Evolutionary conservation across 176 grass and related monocot genomes (phyloP).

Genomic region (Phyllostachys edulis): DNA sequence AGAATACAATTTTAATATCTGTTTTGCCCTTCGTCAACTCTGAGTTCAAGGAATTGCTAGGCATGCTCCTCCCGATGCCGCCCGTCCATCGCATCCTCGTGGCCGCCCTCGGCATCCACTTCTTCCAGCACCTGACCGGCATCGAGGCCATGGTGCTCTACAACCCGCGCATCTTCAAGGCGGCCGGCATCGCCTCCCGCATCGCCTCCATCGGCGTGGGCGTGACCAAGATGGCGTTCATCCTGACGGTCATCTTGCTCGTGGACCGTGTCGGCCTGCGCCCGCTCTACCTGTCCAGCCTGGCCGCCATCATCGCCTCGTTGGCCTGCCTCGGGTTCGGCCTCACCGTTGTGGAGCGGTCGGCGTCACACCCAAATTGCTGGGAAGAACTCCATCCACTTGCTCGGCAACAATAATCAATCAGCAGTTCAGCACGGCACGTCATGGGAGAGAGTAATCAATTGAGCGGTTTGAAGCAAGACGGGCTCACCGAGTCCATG

Average conservation of each 20-base stretch:
- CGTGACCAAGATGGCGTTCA: constrained; percentile 49
- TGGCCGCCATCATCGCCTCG: constrained; percentile 47
- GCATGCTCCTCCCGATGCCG: not conserved
- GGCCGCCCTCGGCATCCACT: constrained; percentile 39
- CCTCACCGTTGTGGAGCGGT: constrained; percentile 42
- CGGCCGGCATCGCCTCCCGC: constrained; percentile 33
- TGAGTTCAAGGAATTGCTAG: too few species aligned
- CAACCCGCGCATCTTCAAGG: constrained; percentile 60
- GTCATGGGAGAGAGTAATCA: not conserved
- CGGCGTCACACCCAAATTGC: constrained; percentile 31
- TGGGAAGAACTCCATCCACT: constrained; percentile 87
- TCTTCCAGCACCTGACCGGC: constrained; percentile 50
- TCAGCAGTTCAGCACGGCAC: not conserved
- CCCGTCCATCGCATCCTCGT: constrained; percentile 34
- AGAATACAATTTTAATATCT: too few species aligned
- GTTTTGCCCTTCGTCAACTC: too few species aligned
- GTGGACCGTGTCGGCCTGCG: constrained; percentile 49
- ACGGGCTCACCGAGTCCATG: constrained; percentile 66
- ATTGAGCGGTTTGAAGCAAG: not conserved
- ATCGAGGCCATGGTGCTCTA: constrained; percentile 65
- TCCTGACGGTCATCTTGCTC: constrained; percentile 34
- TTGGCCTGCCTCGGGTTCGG: constrained; percentile 33
- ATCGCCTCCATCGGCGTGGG: constrained; percentile 46
- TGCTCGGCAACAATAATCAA: constrained; percentile 41
- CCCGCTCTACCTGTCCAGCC: constrained; percentile 38